Percentiles rank a stretch among this genome's conserved stretches.
Conservation (phyloP, 2,329 filamentous ascomycete species). For the Diaporthe vexans region DNA sequence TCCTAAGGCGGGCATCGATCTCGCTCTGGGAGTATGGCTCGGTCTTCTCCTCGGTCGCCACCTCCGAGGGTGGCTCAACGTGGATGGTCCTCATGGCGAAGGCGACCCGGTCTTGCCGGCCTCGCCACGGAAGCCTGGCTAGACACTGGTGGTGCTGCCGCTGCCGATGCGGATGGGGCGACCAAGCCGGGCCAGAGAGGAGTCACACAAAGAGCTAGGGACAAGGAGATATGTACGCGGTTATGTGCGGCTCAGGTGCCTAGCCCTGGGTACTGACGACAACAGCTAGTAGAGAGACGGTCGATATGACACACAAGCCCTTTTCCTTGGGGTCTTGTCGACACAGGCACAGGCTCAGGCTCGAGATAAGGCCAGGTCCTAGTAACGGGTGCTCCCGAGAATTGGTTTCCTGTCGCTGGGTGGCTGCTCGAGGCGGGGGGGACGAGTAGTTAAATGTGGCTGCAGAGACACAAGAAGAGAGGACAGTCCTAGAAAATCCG, state of each 20-base stretch:
- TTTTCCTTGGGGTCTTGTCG: slow-evolving; percentile 11
- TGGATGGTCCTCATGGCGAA: slow-evolving; percentile 62
- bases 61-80: slow-evolving; percentile 44
- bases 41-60: slow-evolving; percentile 63
- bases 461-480: not conserved
- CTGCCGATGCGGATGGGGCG: slow-evolving; percentile 23
- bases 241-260: slow-evolving; percentile 23
- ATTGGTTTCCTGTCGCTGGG: not conserved
- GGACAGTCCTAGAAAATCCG: slow-evolving; percentile 37
- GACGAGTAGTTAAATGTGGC: slow-evolving; percentile 16
- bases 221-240: slow-evolving; percentile 32
- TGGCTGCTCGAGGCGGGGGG: not conserved
- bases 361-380: slow-evolving; percentile 11
- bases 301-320: slow-evolving; percentile 21
- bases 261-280: slow-evolving; percentile 19
- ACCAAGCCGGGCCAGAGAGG: slow-evolving; percentile 26
- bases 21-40: slow-evolving; percentile 71
- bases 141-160: slow-evolving; percentile 19
- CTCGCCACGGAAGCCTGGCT: slow-evolving; percentile 33
- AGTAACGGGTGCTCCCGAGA: slow-evolving; percentile 31
- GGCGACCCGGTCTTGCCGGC: slow-evolving; percentile 39
- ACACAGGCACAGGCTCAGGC: slow-evolving; percentile 21
- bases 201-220: slow-evolving; percentile 41
- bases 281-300: not conserved
- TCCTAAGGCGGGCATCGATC: slow-evolving; percentile 64